Conservation (phyloP, 129 eudicot species). For the Apium graveolens region DNA sequence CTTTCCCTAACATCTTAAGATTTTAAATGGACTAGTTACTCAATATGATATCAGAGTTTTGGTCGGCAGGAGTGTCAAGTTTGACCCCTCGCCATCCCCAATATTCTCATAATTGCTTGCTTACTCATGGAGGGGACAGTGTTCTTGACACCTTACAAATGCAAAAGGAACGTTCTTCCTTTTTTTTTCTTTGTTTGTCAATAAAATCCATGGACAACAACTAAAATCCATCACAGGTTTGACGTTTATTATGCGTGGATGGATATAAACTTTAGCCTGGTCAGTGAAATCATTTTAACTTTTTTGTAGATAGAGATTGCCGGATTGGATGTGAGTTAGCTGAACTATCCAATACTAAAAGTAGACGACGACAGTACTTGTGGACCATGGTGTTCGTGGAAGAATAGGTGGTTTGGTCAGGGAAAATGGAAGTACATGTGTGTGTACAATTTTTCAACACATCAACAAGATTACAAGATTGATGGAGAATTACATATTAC, state of each 20-base stretch:
- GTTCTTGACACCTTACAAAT: not conserved
- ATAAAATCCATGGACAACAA: not conserved
- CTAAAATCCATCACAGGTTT: not conserved
- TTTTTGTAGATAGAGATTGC: not conserved
- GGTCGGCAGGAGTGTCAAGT: too few species aligned
- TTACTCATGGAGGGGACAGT: conserved; percentile 1
- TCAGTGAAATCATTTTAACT: not conserved
- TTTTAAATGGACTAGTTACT: too few species aligned
- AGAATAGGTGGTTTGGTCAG: not conserved
- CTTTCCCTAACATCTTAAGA: too few species aligned
- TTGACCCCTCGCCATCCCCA: too few species aligned
- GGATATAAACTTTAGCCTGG: too few species aligned
- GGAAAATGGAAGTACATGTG: not conserved
- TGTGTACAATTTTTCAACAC: not conserved
- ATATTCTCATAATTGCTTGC: too few species aligned
- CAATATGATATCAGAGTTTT: too few species aligned
- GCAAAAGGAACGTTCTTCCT: conserved; percentile 7
- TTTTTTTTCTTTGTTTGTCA: not conserved
- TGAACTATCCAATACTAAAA: not conserved
- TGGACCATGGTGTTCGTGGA: conserved; percentile 5
- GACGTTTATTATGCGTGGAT: not conserved
- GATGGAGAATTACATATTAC: not conserved
- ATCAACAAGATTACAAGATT: not conserved
- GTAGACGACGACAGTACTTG: not conserved
- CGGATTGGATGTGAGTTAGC: not conserved